These are phyloP conservation scores for Trypanosoma platydactyli DNA, from an alignment of 208 protist species.

Conservation along the genomic window DNA sequence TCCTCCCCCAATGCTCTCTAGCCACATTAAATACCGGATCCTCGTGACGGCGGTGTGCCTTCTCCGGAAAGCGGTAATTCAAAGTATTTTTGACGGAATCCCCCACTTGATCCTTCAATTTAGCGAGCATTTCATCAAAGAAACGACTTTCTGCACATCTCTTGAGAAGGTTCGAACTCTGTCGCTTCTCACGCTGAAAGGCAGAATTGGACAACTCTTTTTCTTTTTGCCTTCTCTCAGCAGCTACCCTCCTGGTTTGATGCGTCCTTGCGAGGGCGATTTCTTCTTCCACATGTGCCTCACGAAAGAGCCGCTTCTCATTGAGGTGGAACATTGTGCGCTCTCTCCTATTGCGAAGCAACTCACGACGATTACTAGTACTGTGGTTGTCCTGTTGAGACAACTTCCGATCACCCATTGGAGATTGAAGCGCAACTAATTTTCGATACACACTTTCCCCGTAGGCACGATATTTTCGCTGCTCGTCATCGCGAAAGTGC, in stretches of 20 bases:
- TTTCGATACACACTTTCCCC: slow-evolving; percentile 4
- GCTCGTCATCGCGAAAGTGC: slow-evolving; percentile 9
- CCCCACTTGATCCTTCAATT: neutral
- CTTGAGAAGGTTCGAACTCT: neutral
- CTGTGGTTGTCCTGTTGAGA: neutral
- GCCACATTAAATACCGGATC: slow-evolving; percentile 15
- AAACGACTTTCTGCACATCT: neutral
- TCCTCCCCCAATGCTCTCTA: neutral
- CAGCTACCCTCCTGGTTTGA: neutral
- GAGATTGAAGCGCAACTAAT: neutral
- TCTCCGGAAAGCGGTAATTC: neutral
- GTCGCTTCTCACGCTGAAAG: neutral
- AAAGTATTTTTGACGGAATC: neutral
- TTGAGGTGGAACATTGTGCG: slow-evolving; percentile 14
- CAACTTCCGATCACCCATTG: neutral
- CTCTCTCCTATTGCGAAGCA: slow-evolving; percentile 13
- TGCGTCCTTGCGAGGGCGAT: neutral
- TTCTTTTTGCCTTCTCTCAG: neutral
- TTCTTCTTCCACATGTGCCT: neutral
- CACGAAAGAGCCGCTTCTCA: slow-evolving; percentile 1
- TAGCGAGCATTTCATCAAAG: slow-evolving; percentile 8
- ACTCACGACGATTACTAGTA: slow-evolving; percentile 1
- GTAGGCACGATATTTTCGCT: slow-evolving; percentile 23
- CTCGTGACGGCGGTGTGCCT: neutral
- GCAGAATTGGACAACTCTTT: neutral